These are phyloP conservation scores for Paramecium sonneborni DNA, from an alignment of 73 alveolate species.

Conservation along the genomic window DNA sequence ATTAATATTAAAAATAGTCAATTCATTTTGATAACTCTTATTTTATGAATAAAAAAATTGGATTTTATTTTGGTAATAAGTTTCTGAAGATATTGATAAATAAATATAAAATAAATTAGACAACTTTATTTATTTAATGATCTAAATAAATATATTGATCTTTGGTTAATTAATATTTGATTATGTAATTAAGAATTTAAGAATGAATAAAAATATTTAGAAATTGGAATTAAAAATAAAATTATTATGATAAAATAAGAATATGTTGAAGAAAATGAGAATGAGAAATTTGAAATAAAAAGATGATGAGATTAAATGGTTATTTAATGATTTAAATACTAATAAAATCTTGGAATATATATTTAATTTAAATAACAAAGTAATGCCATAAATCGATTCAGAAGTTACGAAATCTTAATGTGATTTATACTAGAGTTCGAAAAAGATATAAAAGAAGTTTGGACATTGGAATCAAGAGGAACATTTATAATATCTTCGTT, in stretches of 20 bases:
- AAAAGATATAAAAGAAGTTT: neutral
- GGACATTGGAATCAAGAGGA: slow-evolving; percentile 48
- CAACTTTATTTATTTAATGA: too few relatives aligned
- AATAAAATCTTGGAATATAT: neutral
- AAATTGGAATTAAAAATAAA: neutral
- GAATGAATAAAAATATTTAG: neutral
- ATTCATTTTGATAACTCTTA: too few relatives aligned
- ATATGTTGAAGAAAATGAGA: neutral
- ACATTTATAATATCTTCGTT: slow-evolving; percentile 1
- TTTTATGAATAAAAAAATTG: too few relatives aligned
- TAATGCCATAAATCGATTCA: neutral
- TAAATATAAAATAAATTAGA: too few relatives aligned
- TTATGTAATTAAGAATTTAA: too few relatives aligned
- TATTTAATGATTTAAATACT: neutral
- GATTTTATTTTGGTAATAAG: too few relatives aligned
- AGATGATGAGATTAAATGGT: neutral
- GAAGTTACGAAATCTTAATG: neutral
- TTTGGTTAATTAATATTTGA: too few relatives aligned
- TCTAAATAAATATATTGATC: too few relatives aligned
- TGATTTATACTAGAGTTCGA: neutral
- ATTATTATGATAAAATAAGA: too few relatives aligned
- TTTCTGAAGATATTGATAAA: too few relatives aligned
- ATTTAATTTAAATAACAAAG: neutral
- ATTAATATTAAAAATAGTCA: too few relatives aligned
- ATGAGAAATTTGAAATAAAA: neutral